Percentiles rank a stretch among this genome's conserved stretches.
Conservation (phyloP, 1,284 basidiomycete species). For the Heterobasidion annosum region DNA sequence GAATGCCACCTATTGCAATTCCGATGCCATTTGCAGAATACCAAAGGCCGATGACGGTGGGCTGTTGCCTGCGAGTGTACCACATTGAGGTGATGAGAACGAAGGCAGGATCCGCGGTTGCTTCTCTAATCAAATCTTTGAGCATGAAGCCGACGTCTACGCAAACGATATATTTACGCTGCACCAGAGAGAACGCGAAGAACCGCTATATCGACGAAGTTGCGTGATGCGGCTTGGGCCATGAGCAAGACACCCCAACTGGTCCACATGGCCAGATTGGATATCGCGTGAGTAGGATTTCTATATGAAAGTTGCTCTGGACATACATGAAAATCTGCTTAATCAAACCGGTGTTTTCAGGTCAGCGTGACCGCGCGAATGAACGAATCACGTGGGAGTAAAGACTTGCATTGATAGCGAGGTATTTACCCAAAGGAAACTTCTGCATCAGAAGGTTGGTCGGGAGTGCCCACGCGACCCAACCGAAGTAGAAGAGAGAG, state of each 20-base stretch:
- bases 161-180: background rate
- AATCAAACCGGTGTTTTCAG: background rate
- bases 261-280: no score
- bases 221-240: slow-evolving; percentile 30
- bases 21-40: slow-evolving; percentile 20
- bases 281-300: no score
- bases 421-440: slow-evolving; percentile 32
- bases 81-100: slow-evolving; percentile 28
- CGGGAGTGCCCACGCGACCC: slow-evolving; percentile 35
- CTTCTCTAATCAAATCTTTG: slow-evolving; percentile 16
- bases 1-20: slow-evolving; percentile 18
- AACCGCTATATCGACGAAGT: slow-evolving; percentile 29
- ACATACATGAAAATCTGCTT: slow-evolving; percentile 10
- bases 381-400: slow-evolving; percentile 25
- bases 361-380: background rate
- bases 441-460: slow-evolving; percentile 37
- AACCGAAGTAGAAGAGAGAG: slow-evolving; percentile 35
- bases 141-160: no score
- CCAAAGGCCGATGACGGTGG: slow-evolving; percentile 26
- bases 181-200: slow-evolving; percentile 33
- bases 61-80: slow-evolving; percentile 32
- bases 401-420: slow-evolving; percentile 15
- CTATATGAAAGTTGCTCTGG: no score
- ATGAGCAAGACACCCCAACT: slow-evolving; percentile 32
- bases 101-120: slow-evolving; percentile 26